These are phyloP conservation scores for Akanthomyces uredinophilus DNA, from an alignment of 2,329 filamentous ascomycete genomes.

Conservation along the genomic window DNA sequence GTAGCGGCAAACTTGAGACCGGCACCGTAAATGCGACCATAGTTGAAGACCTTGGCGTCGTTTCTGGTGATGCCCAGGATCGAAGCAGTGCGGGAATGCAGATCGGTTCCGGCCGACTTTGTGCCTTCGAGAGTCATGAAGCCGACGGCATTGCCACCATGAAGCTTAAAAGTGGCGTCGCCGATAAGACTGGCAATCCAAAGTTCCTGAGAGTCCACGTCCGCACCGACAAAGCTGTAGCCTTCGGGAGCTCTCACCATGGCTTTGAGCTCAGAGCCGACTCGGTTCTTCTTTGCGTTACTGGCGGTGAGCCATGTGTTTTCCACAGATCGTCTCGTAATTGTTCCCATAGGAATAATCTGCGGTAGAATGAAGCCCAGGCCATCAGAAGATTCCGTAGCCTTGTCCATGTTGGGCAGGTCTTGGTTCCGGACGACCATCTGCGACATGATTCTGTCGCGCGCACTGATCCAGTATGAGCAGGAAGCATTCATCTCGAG, in stretches of 20 bases:
- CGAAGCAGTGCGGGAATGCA: conserved; percentile 87
- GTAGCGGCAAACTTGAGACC: conserved; percentile 90
- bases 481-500: conserved; percentile 98
- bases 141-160: conserved; percentile 93
- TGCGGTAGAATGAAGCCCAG: conserved; percentile 86
- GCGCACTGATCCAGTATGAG: conserved; percentile 97
- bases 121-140: conserved; percentile 99
- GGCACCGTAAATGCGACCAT: conserved; percentile 97
- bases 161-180: conserved; percentile 89
- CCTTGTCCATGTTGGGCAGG: conserved; percentile 22
- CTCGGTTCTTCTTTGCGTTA: conserved; percentile 92
- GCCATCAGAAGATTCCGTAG: conserved; percentile 20
- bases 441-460: conserved; percentile 89
- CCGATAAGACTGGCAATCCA: conserved; percentile 97
- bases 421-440: conserved; percentile 86
- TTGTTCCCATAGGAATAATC: conserved; percentile 96
- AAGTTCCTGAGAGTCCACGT: conserved; percentile 94
- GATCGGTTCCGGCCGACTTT: conserved; percentile 86
- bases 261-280: conserved; percentile 93
- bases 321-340: conserved; percentile 89
- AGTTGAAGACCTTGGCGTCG: conserved; percentile 97
- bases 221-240: conserved; percentile 91
- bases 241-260: conserved; percentile 91
- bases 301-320: conserved; percentile 98
- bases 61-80: conserved; percentile 94